Base-by-base conservation (phyloP, 2,329 filamentous ascomycete species). In the Penicillium sp. region DNA sequence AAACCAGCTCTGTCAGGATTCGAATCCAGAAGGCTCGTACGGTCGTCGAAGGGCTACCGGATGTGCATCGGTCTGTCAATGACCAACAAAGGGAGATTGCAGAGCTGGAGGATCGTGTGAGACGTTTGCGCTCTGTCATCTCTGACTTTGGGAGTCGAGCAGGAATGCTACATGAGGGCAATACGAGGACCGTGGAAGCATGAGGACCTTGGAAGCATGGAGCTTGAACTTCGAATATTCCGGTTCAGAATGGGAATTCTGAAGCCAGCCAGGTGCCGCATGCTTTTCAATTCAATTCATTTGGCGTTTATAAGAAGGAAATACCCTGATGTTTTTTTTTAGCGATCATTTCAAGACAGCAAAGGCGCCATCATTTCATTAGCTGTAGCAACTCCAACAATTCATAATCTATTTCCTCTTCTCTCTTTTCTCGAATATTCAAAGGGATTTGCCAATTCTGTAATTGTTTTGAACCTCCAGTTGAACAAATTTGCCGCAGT, bases 1-100 rank as follows among this genome's bases (percentile, higher is more conserved):
- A 90, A 36, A 89, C 90, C 1, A 89, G 91, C 69, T 83, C 84
- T 36, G 81, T 97, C 67, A 93, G 91, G 75, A 87, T 93, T 75
- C 90, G 91, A 75, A 84, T 97, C 58, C 89, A 92, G 73, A 88
- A 88, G 65, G 92, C 93, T 49, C 82, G 89, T 49, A 82, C 66
- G 3, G 74, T 77, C 12, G 72, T 81, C 12, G 71, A 75, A 49
- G 68, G 65, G 36, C 63, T 81, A 39, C 77, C 78, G 10, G 79
- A 80, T 61, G 68, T 79, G n/a, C 66, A 78, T 8, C 70, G 78
- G 35, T 74, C 73, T 13, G 72, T 79, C 15, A 68, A 68, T 10
- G 77, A 81, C 47, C 78, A 81, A 65, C 73, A 78, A 53, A 65
- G 56, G 15, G 78, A 80, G 63, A 79, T 81, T 44, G 56, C 61